Evolutionary conservation across 1,139 yeast genomes (phyloP), one percentile per base, ranked within the genome.

Genomic region (Pichia kudriavzevii): DNA sequence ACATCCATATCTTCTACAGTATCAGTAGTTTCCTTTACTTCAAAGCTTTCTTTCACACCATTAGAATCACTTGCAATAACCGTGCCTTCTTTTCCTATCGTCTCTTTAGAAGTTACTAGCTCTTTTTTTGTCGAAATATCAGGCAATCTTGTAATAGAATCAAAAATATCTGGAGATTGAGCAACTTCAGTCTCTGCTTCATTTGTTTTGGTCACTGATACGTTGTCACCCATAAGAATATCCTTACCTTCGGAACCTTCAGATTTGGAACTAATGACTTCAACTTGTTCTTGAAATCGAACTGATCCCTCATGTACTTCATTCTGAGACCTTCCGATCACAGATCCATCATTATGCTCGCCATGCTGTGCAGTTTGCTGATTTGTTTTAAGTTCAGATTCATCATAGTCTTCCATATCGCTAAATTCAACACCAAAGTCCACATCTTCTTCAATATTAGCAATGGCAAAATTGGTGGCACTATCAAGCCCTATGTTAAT

Each of bases 401-500:
- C 32, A 12, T 26, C 28, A 7, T 37, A 20, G 11, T 41, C 46
- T 26, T 46, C 50, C 23, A 41, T 43, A 32, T 46, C 48, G 25
- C 44, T 37, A 12, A 43, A 45, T 9, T 48, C 53, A 32, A 45
- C 41, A 18, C 47, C 50, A 36, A 40, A 42, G 15, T 45, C 48
- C 20, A 39, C 41, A 15, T 39, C 48, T 18, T 42, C 48, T 18
- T 42, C 46, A 10, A 19, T 26, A 17, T 37, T 30, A 11, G 19
- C 41, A 26, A 13, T 29, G 2, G 21, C 23, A 8, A 22, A 23
- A 28, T 43, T 44, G 32, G 32, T 26, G 16, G 40, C 45, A 11
- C 32, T 45, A 11, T 32, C 38, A 8, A 33, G 42, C 17, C 38
- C 41, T 9, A 36, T 43, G n/a, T 51, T 54, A 17, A 49, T 41